Percentiles rank a stretch among this genome's conserved stretches.
These are phyloP conservation scores for Exophiala viscosa DNA, from an alignment of 2,329 filamentous ascomycete species.

Conservation along the genomic window DNA sequence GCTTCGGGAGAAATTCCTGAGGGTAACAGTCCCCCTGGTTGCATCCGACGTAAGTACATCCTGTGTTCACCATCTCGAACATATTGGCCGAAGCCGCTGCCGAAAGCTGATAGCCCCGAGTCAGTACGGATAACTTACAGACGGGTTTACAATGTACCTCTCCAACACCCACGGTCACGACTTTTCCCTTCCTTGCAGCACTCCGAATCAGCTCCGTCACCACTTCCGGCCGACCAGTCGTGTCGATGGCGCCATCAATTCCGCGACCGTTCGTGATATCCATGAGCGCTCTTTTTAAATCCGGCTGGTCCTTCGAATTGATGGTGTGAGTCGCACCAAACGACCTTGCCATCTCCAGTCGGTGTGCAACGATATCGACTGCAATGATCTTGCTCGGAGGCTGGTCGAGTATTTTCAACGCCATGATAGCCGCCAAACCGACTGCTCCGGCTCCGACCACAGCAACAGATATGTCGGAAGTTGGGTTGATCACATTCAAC, in stretches of 20 bases:
- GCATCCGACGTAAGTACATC: conserved; percentile 25
- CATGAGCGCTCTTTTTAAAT: conserved; percentile 32
- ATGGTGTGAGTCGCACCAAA: conserved; percentile 45
- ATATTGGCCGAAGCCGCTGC: conserved; percentile 23
- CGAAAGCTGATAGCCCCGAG: conserved; percentile 10
- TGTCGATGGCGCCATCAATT: conserved; percentile 26
- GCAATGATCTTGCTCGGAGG: conserved; percentile 39
- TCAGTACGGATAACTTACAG: conserved; percentile 1
- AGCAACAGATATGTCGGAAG: conserved; percentile 27
- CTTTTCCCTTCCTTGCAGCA: conserved; percentile 26
- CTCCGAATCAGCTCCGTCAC: conserved; percentile 25
- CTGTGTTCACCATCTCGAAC: conserved; percentile 27
- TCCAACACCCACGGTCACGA: conserved; percentile 27
- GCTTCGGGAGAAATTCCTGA: conserved; percentile 24
- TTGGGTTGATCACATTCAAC: conserved; percentile 26
- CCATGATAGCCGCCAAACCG: conserved; percentile 35
- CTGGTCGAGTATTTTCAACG: conserved; percentile 28
- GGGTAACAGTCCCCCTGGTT: conserved; percentile 27
- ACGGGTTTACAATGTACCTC: conserved; percentile 12
- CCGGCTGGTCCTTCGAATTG: conserved; percentile 32
- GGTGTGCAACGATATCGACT: conserved; percentile 43
- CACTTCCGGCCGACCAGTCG: conserved; percentile 21
- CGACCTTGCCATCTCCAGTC: conserved; percentile 42
- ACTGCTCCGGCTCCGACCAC: conserved; percentile 35
- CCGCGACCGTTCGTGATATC: conserved; percentile 28